phyloP scores from a whole-genome alignment of 306 rosid genomes.

The Elaeagnus macrophylla region DNA sequence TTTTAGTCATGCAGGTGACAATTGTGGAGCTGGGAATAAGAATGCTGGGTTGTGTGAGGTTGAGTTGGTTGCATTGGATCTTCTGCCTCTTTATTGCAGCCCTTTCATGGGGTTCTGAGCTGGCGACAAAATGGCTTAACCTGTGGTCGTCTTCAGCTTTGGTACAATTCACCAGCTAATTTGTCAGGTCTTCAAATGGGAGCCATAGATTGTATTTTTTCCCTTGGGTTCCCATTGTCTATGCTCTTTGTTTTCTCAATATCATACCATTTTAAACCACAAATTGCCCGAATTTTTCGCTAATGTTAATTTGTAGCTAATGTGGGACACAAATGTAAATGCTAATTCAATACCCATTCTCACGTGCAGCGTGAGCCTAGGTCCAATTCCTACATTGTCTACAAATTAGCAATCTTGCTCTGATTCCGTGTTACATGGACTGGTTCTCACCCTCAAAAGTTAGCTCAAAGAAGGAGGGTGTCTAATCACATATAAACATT shows the following conservation, averaged over 20 bases:
- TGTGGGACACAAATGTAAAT: no score
- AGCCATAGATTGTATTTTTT: neutral
- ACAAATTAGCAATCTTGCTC: no score
- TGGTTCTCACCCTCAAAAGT: no score
- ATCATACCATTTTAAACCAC: slow-evolving; percentile 3
- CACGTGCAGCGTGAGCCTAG: no score
- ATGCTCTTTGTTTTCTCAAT: slow-evolving; percentile 21
- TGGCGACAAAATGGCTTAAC: no score
- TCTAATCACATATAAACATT: no score
- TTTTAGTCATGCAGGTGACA: slow-evolving; percentile 34
- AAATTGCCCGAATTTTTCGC: neutral
- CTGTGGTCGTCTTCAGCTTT: neutral
- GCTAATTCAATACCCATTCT: no score
- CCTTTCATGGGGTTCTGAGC: slow-evolving; percentile 29
- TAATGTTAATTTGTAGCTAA: no score
- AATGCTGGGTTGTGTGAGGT: slow-evolving; percentile 16
- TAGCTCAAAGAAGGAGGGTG: no score
- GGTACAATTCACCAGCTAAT: no score
- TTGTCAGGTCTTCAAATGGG: slow-evolving; percentile 1
- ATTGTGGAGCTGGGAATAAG: slow-evolving; percentile 29
- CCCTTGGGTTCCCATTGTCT: slow-evolving; percentile 20
- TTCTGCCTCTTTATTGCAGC: slow-evolving; percentile 36
- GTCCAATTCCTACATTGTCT: no score
- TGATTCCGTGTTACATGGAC: no score
- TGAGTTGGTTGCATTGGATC: slow-evolving; percentile 42